Evolutionary conservation across 768 basidiomycete species (phyloP), one percentile per base, ranked within the genome.

Genomic region (Hericium alpestre): DNA sequence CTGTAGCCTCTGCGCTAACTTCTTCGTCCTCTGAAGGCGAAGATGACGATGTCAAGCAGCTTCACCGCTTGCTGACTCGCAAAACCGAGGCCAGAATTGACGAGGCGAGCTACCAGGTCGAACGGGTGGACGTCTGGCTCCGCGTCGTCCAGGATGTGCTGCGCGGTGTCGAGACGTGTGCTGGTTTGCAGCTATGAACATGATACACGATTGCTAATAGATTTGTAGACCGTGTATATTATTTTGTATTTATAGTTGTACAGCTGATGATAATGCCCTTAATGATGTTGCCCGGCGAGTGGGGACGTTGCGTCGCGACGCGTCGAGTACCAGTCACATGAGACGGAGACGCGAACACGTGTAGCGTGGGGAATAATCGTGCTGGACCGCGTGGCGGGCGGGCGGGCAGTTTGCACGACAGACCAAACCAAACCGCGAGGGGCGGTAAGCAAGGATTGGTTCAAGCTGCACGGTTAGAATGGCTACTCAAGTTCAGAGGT

Each of bases 121-220:
- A 87, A 58, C 79, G 76, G 60, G 75, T 76, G 38, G 72, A 72
- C 20, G 70, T 69, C 1, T 87, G 86, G 85, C 67, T 87, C 18
- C 73, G 76, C 50, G 79, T 87, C 53, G 78, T 87, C 58, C 82
- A 79, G 61, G 83, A 81, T 52, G 82, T 80, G 27, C 73, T 84
- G 15, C 74, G 77, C 43, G 79, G 83, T 41, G 55, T 58, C 40
- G 38, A 47, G 20, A 39, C 23, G n/a, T 40, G 53, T 38, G 56
- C 53, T n/a, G 57, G 50, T 53, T 76, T 82, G 49, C 79, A 79
- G 15, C 25, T 56, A 51, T 58, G 53, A 37, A 54, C 27, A 46
- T 46, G 6, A 18, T 18, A 20, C 43, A 46, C 43, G 20, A 46
- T 18, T 46, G 16, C 38, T 37, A 53, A 12, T 8, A 38, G 12